These are phyloP conservation scores for Diplocarpon rosae DNA, from an alignment of 2,329 filamentous ascomycete species.

Conservation along the genomic window DNA sequence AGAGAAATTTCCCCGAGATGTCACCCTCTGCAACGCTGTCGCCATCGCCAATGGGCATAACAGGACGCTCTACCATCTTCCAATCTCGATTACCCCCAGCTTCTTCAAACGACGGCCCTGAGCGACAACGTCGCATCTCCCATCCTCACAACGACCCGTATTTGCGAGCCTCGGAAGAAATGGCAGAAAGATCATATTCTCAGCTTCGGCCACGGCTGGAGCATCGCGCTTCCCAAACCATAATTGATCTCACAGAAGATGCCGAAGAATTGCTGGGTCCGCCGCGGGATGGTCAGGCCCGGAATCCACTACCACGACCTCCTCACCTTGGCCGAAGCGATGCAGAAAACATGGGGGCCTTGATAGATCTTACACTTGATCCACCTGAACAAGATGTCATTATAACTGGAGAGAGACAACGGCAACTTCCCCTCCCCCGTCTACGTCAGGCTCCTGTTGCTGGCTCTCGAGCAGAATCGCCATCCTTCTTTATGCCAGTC, in stretches of 20 bases:
- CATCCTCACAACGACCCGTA: constrained; percentile 21
- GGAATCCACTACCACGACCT: constrained; percentile 14
- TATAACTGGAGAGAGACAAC: constrained; percentile 21
- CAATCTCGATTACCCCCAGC: constrained; percentile 4
- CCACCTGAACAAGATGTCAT: constrained; percentile 29
- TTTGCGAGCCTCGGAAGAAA: constrained; percentile 14
- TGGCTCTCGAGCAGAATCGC: constrained; percentile 4
- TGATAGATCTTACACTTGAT: constrained; percentile 45
- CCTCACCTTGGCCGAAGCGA: constrained; percentile 24
- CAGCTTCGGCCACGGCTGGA: constrained; percentile 16
- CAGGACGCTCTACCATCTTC: constrained; percentile 11
- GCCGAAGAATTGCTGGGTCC: constrained; percentile 15
- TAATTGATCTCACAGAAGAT: constrained; percentile 27
- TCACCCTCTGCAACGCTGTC: constrained; percentile 21
- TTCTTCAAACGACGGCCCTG: constrained; percentile 7
- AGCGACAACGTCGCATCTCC: constrained; percentile 16
- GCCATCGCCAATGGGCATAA: constrained; percentile 20
- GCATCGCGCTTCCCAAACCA: constrained; percentile 20
- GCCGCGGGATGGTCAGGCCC: not conserved
- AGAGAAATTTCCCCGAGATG: constrained; percentile 25
- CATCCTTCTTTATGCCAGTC: constrained; percentile 5
- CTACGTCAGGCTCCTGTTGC: not conserved
- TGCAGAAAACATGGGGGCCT: constrained; percentile 16
- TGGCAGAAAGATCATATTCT: constrained; percentile 16
- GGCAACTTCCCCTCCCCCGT: constrained; percentile 10